Evolutionary conservation across 495 filamentous ascomycete species (phyloP).

Genomic region (Coniosporium apollinis): DNA sequence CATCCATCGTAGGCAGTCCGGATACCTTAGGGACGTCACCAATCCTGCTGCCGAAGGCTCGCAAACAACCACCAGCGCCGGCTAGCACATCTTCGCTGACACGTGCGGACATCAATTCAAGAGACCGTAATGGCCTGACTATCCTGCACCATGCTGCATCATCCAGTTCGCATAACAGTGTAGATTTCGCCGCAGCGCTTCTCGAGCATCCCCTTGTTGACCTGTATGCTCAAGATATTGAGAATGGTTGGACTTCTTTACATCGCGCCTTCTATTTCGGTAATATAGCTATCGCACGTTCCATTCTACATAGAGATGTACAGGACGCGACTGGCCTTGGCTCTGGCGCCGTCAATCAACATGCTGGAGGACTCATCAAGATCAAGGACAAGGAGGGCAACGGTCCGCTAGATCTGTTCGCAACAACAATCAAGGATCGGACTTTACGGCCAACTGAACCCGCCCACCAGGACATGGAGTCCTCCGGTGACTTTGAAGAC

Average conservation of each 20-base stretch:
- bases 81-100: constrained; percentile 26
- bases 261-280: constrained; percentile 88
- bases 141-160: constrained; percentile 76
- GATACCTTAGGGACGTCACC: constrained; percentile 34
- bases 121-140: constrained; percentile 60
- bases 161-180: constrained; percentile 46
- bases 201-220: constrained; percentile 71
- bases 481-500: constrained; percentile 19
- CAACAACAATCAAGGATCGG: constrained; percentile 53
- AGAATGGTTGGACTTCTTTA: constrained; percentile 91
- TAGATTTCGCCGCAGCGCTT: constrained; percentile 57
- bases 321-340: constrained; percentile 41
- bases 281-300: constrained; percentile 70
- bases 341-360: constrained; percentile 25
- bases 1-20: constrained; percentile 32
- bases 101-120: constrained; percentile 61
- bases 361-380: constrained; percentile 58
- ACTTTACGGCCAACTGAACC: constrained; percentile 10
- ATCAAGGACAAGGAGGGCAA: constrained; percentile 91
- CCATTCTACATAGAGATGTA: constrained; percentile 59
- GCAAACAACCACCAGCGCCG: constrained; percentile 25
- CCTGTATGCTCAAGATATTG: constrained; percentile 67
- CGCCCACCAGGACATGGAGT: constrained; percentile 18
- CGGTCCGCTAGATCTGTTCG: constrained; percentile 85
- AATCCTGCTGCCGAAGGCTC: constrained; percentile 23